Conservation (phyloP, 1,284 basidiomycete species). For the Ceratorhiza oryzae-sativae region DNA sequence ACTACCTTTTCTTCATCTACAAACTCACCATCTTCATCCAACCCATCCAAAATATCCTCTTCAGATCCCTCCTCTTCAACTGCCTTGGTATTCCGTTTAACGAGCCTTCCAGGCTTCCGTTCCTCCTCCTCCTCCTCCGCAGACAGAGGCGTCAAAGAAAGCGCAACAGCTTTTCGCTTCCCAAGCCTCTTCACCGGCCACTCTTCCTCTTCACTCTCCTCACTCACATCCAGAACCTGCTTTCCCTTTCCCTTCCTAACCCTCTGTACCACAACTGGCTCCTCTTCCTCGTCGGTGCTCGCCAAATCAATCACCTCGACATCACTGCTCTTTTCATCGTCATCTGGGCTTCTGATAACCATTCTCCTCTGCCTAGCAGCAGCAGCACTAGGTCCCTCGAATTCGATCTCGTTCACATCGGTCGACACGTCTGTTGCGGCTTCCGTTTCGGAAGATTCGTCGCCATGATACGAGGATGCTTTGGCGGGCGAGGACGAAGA, state of each 20-base stretch:
- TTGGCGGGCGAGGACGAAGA: neutral
- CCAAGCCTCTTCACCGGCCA: neutral
- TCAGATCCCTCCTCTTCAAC: constrained; percentile 18
- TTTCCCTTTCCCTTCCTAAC: neutral
- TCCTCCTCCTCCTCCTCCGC: constrained; percentile 8
- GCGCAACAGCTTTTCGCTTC: constrained; percentile 19
- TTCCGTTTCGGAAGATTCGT: constrained; percentile 1
- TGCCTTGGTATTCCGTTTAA: neutral
- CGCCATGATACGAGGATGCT: neutral
- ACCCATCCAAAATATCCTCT: constrained; percentile 42
- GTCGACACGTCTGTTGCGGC: constrained; percentile 1
- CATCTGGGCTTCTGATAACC: neutral
- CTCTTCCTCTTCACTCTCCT: constrained; percentile 10
- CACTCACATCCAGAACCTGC: neutral
- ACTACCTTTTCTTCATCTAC: neutral
- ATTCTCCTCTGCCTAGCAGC: neutral
- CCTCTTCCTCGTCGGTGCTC: constrained; percentile 5
- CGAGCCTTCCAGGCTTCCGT: neutral
- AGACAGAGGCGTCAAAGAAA: constrained; percentile 20
- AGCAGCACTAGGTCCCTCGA: neutral
- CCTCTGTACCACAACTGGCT: neutral
- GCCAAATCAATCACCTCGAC: neutral
- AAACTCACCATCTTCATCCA: constrained; percentile 40
- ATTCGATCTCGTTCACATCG: constrained; percentile 4
- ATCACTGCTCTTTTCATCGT: neutral